Base-by-base conservation (phyloP, 768 basidiomycete species). In the Pleurotus tuoliensis region DNA sequence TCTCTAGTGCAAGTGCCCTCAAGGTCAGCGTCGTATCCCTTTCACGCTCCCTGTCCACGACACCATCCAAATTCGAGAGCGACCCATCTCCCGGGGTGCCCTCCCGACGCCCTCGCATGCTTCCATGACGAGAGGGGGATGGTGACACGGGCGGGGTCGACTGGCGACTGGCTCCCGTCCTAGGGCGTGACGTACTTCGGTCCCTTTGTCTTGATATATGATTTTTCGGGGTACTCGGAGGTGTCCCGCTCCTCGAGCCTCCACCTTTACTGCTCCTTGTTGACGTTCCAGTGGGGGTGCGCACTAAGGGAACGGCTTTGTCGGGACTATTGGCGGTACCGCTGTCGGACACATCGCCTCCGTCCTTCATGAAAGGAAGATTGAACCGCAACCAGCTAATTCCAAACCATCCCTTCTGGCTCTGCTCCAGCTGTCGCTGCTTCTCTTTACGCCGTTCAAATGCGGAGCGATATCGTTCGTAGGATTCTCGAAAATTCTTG, bases 381-480 rank as follows among this genome's bases (percentile, higher is more conserved):
- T 53, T 53, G n/a, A 41, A 12, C 11, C 51, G 37, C 18, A 53
- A 38, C 51, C 51, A 53, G n/a, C 74, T 34, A 61, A 64, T 67
- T 16, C 67, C 70, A 54, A 67, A 65, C 71, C 70, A 73, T 25
- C 65, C 67, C 44, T 64, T 66, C 57, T 62, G 57, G 38, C 39
- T 53, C 12, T 66, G 56, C 40, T 68, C 66, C 7, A 47, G 63
- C 41, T 79, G 76, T 60, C 82, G 81, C 54, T 80, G 79, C 63
- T 88, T 88, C 59, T 85, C 86, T 22, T 92, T 72, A 61, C 81
- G 77, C 50, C 86, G 75, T 72, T 98, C 96, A 70, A 97, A 98
- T 27, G 86, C 86, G 7, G 84, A 76, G 18, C 96, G 83, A 71
- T 98, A 94, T 13, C 92, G 82, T 69, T 98, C 95, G 72, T 99